These are phyloP conservation scores for Nigrospora oryzae DNA, from an alignment of 2,329 filamentous ascomycete genomes.

Conservation along the genomic window DNA sequence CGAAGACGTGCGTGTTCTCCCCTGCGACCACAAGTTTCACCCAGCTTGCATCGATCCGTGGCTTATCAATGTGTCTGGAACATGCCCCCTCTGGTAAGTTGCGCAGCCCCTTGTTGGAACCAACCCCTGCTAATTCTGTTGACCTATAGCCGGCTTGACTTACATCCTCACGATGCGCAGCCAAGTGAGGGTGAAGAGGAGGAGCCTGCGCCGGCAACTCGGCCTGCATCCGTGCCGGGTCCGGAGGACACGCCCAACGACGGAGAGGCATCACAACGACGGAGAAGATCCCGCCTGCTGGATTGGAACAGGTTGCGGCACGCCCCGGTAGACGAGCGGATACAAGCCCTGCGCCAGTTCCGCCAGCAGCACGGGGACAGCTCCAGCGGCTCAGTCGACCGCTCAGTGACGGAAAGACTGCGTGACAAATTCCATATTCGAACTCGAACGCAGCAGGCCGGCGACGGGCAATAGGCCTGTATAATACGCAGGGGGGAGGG, in stretches of 20 bases:
- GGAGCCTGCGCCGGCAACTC: neutral
- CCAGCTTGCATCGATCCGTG: constrained; percentile 62
- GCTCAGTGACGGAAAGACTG: constrained; percentile 35
- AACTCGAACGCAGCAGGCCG: constrained; percentile 30
- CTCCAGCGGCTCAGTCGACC: constrained; percentile 3
- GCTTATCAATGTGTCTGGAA: constrained; percentile 62
- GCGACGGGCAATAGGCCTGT: neutral
- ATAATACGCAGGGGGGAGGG: no score
- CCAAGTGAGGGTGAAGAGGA: neutral
- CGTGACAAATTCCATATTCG: constrained; percentile 45
- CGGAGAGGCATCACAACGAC: constrained; percentile 23
- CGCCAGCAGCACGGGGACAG: constrained; percentile 27
- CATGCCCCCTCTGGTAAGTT: constrained; percentile 60
- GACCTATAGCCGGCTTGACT: constrained; percentile 41
- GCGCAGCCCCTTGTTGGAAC: neutral
- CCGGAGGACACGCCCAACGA: constrained; percentile 24
- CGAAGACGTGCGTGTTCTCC: constrained; percentile 59
- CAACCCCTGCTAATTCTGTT: no score
- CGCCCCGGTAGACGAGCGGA: constrained; percentile 53
- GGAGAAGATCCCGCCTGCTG: constrained; percentile 42
- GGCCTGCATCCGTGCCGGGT: constrained; percentile 31
- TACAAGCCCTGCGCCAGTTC: constrained; percentile 46
- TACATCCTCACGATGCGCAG: constrained; percentile 28
- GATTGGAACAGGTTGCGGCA: constrained; percentile 49
- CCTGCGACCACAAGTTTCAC: constrained; percentile 61